Conservation (phyloP, 2,329 filamentous ascomycete species). For the Waltergamsia citrina region DNA sequence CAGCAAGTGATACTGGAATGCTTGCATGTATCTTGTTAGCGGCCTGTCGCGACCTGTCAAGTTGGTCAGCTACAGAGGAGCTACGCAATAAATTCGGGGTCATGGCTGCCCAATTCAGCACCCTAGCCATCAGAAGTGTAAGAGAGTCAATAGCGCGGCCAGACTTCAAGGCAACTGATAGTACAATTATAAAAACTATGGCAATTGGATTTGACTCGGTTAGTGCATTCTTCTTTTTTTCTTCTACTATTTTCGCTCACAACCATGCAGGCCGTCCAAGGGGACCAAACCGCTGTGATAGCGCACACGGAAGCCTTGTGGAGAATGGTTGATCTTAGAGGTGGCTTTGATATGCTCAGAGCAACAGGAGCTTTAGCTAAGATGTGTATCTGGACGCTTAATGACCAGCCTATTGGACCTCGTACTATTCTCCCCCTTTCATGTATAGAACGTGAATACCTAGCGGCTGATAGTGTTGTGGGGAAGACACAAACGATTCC, state of each 20-base stretch:
- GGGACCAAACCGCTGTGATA: not conserved
- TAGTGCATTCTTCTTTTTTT: not conserved
- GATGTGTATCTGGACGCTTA: not conserved
- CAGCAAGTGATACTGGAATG: not conserved
- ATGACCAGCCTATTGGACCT: not conserved
- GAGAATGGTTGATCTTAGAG: not conserved
- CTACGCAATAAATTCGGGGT: not conserved
- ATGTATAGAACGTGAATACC: no score
- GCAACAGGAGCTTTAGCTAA: not conserved
- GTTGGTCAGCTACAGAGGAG: not conserved
- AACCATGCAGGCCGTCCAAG: not conserved
- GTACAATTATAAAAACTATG: not conserved
- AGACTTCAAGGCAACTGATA: not conserved
- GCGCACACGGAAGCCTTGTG: not conserved
- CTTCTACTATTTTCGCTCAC: not conserved
- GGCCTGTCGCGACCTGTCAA: constrained; percentile 1
- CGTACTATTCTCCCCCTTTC: not conserved
- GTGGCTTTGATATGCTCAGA: not conserved
- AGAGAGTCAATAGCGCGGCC: not conserved
- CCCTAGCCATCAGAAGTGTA: not conserved
- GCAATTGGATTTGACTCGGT: constrained; percentile 1
- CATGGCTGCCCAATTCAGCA: constrained; percentile 1
- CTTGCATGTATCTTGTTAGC: not conserved
- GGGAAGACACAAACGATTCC: no score
- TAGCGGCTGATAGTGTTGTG: no score